phyloP scores from a whole-genome alignment of 768 basidiomycete species.

The Crassisporium funariophilum region DNA sequence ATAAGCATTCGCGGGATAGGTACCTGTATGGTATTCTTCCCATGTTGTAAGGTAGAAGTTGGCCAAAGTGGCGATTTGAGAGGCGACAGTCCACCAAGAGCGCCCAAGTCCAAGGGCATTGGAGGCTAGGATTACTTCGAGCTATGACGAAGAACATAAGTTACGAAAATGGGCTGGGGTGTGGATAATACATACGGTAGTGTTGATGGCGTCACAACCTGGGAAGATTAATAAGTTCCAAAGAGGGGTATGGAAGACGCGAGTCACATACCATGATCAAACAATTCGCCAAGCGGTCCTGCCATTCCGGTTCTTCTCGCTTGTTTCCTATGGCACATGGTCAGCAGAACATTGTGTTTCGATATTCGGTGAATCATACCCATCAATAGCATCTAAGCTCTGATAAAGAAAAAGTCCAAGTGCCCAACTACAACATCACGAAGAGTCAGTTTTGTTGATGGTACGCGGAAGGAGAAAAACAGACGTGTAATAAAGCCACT shows the following conservation, averaged over 20 bases:
- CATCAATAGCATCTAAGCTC: constrained; percentile 86
- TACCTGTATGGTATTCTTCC: constrained; percentile 88
- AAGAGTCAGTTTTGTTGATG: not conserved
- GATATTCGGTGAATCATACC: constrained; percentile 48
- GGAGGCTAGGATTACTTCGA: constrained; percentile 82
- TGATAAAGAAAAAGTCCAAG: constrained; percentile 91
- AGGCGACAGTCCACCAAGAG: constrained; percentile 96
- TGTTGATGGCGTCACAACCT: constrained; percentile 95
- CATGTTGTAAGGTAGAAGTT: constrained; percentile 85
- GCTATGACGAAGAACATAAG: constrained; percentile 44
- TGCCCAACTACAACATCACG: constrained; percentile 77
- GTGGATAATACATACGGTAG: constrained; percentile 59
- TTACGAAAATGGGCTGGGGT: not conserved
- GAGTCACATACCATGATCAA: constrained; percentile 82
- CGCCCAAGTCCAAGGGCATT: constrained; percentile 90
- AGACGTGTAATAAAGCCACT: constrained; percentile 91
- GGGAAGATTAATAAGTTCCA: not conserved
- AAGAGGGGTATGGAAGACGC: not conserved
- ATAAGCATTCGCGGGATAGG: constrained; percentile 10
- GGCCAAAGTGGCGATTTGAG: constrained; percentile 73
- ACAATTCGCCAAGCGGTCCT: constrained; percentile 97
- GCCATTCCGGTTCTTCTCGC: constrained; percentile 95
- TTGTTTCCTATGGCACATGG: constrained; percentile 74
- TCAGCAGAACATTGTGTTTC: not conserved
- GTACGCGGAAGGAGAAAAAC: constrained; percentile 25